Percentiles rank a stretch among this genome's conserved stretches.
These are phyloP conservation scores for Cutaneotrichosporon sp. DNA, from an alignment of 1,284 basidiomycete genomes.

Conservation along the genomic window DNA sequence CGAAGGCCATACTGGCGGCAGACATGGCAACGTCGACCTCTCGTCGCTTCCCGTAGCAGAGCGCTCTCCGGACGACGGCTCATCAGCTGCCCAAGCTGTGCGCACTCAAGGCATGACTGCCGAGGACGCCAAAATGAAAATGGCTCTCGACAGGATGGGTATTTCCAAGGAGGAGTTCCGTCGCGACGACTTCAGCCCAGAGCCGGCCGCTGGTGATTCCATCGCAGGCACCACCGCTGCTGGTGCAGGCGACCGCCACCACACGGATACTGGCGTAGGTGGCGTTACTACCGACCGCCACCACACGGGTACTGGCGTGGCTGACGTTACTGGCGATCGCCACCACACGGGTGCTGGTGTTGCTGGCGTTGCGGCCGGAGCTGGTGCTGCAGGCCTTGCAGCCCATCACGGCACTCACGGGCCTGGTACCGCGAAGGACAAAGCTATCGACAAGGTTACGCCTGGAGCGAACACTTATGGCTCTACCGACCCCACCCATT, in stretches of 20 bases:
- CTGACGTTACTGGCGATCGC: too few species aligned
- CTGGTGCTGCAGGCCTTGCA: conserved; percentile 6
- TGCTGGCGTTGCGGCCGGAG: not conserved
- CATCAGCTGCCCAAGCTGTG: conserved; percentile 8
- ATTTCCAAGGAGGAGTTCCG: conserved; percentile 14
- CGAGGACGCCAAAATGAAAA: conserved; percentile 11
- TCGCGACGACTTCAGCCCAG: conserved; percentile 1
- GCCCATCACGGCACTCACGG: conserved; percentile 5
- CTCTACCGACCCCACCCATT: not conserved
- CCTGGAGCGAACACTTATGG: not conserved
- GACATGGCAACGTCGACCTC: not conserved
- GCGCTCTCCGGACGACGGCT: conserved; percentile 12
- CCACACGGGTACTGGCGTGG: not conserved
- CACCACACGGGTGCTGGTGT: not conserved
- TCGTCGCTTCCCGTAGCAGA: not conserved
- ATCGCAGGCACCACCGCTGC: not conserved
- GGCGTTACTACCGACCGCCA: too few species aligned
- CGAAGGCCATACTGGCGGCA: not conserved
- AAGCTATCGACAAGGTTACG: not conserved
- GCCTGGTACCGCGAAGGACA: not conserved
- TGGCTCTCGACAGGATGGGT: conserved; percentile 9
- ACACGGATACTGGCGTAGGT: not conserved
- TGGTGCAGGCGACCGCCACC: conserved; percentile 3
- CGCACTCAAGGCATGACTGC: conserved; percentile 10
- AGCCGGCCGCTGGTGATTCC: not conserved